Base-by-base conservation (phyloP, 176 grass and related monocot species). In the Neostapfia colusana region DNA sequence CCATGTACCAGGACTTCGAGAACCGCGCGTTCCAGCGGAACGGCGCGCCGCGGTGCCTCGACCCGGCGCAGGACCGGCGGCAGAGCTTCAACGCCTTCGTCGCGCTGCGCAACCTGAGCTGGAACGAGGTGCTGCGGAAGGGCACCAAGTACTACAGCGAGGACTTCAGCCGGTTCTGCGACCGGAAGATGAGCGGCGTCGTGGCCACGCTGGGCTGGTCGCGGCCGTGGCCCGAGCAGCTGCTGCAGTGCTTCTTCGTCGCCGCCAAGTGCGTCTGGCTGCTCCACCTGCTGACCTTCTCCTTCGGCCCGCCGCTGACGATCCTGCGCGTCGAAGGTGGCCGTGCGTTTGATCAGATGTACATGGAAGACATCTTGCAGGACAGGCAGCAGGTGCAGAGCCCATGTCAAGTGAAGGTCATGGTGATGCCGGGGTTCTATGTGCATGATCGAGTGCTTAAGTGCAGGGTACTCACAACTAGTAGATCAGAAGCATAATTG, bases 391-490 rank as follows among this genome's bases (percentile, higher is more conserved):
- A 68, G 64, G 25, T 58, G 42, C 55, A 67, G 55, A 70, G 69
- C 55, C 73, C 86, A 2, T 67, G 72, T 74, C 75, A 31, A 49
- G 95, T 99, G 2, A 90, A 93, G 74, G 71, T 86, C 71, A 93
- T 92, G 95, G 87, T 92, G 40, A 86, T 87, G 89, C 91, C 95
- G 0, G 95, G 91, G 59, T 99, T 99, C 74, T 99, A 90, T 74
- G 85, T 92, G 10, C 85, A 90, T 48, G 87, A 95, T 72, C 75
- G 82, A 70, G 87, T 99, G 49, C 89, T 99, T 12, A 99, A 85
- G 79, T 95, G 89, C 60, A 89, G 83, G 72, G 89, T 99, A 45
- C 82, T 95, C 70, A 92, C 81, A 63, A 38, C 61, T 21, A 11
- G 53, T 4, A 12, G 16, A 63, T 63, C 73, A 34, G 51, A 51